These are phyloP conservation scores for Verticillium tricorpus DNA, from an alignment of 2,329 filamentous ascomycete genomes.

Conservation along the genomic window DNA sequence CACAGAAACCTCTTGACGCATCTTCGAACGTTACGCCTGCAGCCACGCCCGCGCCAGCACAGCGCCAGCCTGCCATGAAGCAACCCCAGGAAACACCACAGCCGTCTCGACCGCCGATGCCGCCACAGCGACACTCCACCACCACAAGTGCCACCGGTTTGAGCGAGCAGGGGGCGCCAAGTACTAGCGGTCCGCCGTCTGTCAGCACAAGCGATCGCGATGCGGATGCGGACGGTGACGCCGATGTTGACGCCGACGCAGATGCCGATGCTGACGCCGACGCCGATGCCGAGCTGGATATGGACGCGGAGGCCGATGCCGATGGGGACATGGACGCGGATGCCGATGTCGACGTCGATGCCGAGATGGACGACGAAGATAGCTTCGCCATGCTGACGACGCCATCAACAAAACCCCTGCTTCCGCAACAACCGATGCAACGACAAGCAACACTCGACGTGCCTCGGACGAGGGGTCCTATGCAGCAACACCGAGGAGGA, in stretches of 20 bases:
- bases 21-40: constrained; percentile 9
- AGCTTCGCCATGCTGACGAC: constrained; percentile 46
- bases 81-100: constrained; percentile 17
- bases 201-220: constrained; percentile 39
- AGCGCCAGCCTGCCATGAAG: constrained; percentile 13
- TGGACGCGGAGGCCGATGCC: constrained; percentile 30
- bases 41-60: constrained; percentile 12
- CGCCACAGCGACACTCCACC: constrained; percentile 20
- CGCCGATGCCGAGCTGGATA: constrained; percentile 25
- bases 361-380: constrained; percentile 56
- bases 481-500: constrained; percentile 14
- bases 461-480: constrained; percentile 31
- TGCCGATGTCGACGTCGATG: constrained; percentile 20
- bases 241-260: constrained; percentile 27
- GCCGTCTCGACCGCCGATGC: constrained; percentile 14
- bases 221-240: constrained; percentile 38
- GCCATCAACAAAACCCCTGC: constrained; percentile 28
- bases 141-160: constrained; percentile 27
- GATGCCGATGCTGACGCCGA: constrained; percentile 16
- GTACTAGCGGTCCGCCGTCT: constrained; percentile 31
- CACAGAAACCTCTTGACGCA: constrained; percentile 45
- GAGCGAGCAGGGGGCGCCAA: constrained; percentile 25
- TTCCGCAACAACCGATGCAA: constrained; percentile 24
- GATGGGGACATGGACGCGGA: constrained; percentile 19
- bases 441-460: constrained; percentile 34